Percentiles rank a stretch among this genome's conserved stretches.
These are phyloP conservation scores for Schwanniomyces yamadae DNA, from an alignment of 805 yeast species.

Conservation along the genomic window DNA sequence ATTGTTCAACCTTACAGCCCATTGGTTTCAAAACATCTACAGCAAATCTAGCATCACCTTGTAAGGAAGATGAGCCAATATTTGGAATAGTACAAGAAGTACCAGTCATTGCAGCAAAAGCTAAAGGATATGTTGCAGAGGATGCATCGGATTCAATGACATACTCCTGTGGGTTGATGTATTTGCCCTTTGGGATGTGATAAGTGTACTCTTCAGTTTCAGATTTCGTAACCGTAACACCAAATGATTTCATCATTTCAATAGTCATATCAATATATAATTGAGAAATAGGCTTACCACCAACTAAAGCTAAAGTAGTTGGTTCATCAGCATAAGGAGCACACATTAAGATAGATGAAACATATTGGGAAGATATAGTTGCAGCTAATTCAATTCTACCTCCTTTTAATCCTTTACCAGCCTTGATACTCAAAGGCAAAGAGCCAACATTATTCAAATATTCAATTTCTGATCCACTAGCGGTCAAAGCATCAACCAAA, in stretches of 20 bases:
- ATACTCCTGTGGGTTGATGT: constrained; percentile 78
- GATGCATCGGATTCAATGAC: constrained; percentile 96
- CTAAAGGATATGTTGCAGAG: constrained; percentile 95
- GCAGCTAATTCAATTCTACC: constrained; percentile 94
- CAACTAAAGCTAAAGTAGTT: constrained; percentile 83
- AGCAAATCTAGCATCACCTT: constrained; percentile 97
- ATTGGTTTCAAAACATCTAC: constrained; percentile 87
- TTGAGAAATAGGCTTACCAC: constrained; percentile 96
- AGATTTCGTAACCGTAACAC: constrained; percentile 71
- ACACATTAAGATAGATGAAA: constrained; percentile 92
- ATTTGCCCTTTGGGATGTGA: constrained; percentile 82
- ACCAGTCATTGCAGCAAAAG: constrained; percentile 96
- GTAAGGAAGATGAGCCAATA: constrained; percentile 87
- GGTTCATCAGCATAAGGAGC: constrained; percentile 94
- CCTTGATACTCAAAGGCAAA: constrained; percentile 70
- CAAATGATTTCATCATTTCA: constrained; percentile 90
- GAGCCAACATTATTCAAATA: constrained; percentile 79
- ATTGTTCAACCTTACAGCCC: constrained; percentile 90
- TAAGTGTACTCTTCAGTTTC: constrained; percentile 77
- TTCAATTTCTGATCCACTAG: constrained; percentile 73
- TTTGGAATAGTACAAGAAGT: constrained; percentile 90
- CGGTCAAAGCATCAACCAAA: constrained; percentile 81
- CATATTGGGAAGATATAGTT: constrained; percentile 95
- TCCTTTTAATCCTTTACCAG: constrained; percentile 76
- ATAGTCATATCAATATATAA: constrained; percentile 97